Evolutionary conservation across 208 protist genomes (phyloP).

Genomic region (Strigomonas culicis): DNA sequence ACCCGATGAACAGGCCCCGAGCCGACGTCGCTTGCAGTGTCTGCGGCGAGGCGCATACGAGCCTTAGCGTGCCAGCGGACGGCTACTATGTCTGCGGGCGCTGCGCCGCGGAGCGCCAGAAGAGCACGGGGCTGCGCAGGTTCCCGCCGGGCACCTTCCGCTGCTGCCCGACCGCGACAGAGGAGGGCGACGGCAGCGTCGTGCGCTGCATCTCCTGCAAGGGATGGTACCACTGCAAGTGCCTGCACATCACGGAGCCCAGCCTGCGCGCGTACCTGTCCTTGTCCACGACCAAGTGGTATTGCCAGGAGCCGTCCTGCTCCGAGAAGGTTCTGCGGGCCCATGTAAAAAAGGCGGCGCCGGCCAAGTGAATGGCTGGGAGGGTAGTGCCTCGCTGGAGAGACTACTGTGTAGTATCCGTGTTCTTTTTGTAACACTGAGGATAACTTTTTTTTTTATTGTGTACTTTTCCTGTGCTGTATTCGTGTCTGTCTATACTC

Average conservation of each 20-base stretch:
- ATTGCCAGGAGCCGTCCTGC: slow-evolving; percentile 75
- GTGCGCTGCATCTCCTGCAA: slow-evolving; percentile 61
- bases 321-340: slow-evolving; percentile 44
- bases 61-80: slow-evolving; percentile 34
- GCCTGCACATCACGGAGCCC: slow-evolving; percentile 51
- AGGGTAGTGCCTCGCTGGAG: too few relatives aligned
- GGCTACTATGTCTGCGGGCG: slow-evolving; percentile 59
- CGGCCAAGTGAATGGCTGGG: too few relatives aligned
- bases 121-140: slow-evolving; percentile 8
- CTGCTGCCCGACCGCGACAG: slow-evolving; percentile 76
- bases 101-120: slow-evolving; percentile 33
- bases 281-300: slow-evolving; percentile 81
- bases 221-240: slow-evolving; percentile 75
- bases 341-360: slow-evolving; percentile 43
- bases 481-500: background rate
- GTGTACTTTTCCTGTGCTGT: background rate
- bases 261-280: slow-evolving; percentile 55
- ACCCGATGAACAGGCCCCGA: too few relatives aligned
- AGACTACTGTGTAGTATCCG: background rate
- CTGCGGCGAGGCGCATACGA: slow-evolving; percentile 28
- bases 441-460: background rate
- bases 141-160: slow-evolving; percentile 76
- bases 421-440: too few relatives aligned
- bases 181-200: slow-evolving; percentile 58
- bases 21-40: too few relatives aligned